Evolutionary conservation across 2,329 filamentous ascomycete species (phyloP).

Genomic region (Corynespora cassiicola): DNA sequence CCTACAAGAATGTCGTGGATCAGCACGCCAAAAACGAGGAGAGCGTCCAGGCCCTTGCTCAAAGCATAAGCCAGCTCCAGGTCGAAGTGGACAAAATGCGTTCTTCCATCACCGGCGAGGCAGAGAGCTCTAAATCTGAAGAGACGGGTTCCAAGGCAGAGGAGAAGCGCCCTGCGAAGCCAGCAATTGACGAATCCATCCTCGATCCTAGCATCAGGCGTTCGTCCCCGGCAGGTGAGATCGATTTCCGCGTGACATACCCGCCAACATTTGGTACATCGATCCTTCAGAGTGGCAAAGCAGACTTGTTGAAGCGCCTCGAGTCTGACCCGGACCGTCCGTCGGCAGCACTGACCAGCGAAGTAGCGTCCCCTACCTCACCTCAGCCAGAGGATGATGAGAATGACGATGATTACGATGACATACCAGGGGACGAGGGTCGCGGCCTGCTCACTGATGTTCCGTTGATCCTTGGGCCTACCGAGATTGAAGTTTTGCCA

Average conservation of each 20-base stretch:
- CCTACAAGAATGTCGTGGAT: slow-evolving; percentile 44
- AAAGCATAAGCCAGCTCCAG: slow-evolving; percentile 49
- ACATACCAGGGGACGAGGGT: slow-evolving; percentile 71
- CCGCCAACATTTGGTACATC: slow-evolving; percentile 55
- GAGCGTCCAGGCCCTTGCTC: slow-evolving; percentile 46
- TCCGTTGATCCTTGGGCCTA: slow-evolving; percentile 90
- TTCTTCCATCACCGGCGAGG: slow-evolving; percentile 35
- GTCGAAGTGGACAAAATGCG: slow-evolving; percentile 48
- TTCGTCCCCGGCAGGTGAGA: slow-evolving; percentile 48
- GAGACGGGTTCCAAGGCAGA: slow-evolving; percentile 19
- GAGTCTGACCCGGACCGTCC: slow-evolving; percentile 53
- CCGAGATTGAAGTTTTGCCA: slow-evolving; percentile 93
- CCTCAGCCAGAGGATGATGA: slow-evolving; percentile 66
- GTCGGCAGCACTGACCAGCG: slow-evolving; percentile 41
- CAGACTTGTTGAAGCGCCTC: slow-evolving; percentile 58
- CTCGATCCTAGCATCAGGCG: slow-evolving; percentile 44
- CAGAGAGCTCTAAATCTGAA: slow-evolving; percentile 23
- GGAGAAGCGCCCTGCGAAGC: slow-evolving; percentile 24
- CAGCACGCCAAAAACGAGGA: slow-evolving; percentile 47
- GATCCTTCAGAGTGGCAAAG: slow-evolving; percentile 58
- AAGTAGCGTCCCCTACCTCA: slow-evolving; percentile 48
- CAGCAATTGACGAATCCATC: slow-evolving; percentile 35
- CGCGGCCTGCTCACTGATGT: slow-evolving; percentile 91
- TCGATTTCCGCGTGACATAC: slow-evolving; percentile 58
- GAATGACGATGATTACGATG: slow-evolving; percentile 79